Evolutionary conservation across 2,329 filamentous ascomycete genomes (phyloP), one percentile per base, ranked within the genome.

Genomic region (Fusarium nurragi): DNA sequence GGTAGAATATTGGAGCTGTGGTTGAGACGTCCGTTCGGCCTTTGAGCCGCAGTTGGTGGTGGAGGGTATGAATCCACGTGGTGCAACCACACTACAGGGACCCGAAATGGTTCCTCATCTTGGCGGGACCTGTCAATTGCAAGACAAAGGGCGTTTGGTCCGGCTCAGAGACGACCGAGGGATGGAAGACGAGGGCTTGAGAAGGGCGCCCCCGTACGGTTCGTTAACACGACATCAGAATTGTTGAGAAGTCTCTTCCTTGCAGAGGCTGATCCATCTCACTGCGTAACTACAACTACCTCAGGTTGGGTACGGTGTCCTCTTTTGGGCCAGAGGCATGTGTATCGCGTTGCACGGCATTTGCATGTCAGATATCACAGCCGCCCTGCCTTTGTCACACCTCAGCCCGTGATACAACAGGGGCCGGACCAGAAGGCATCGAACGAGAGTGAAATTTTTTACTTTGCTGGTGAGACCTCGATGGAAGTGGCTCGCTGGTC

Each of bases 11-110:
- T 32, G 48, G 56, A 51, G 52, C 36, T 59, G 52, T 54, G 64
- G 54, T 55, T 45, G 41, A 51, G 38, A 41, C 46, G 60, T 56
- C 65, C 51, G 67, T 56, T 71, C 59, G 66, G 68, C 51, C 57
- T 47, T 57, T 52, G 54, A 67, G 68, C 62, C 67, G 67, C 57
- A 52, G 49, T 28, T 44, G 49, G 32, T 44, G 53, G 52, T 61
- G 56, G 62, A 40, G 54, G 57, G 49, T 53, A 58, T 49, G 54
- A 65, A 68, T 59, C 61, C 69, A 71, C 69, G 69, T 69, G 69
- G 69, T 71, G 65, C 63, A 71, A 70, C 69, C 65, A 60, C 64
- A 63, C 50, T 59, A 48, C 14, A 67, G 28, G 36, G 38, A 39
- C 21, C 14, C 16, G n/a, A 32, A 19, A 39, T 47, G 41, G 36